Evolutionary conservation across 176 grass and related monocot species (phyloP), one percentile per base, ranked within the genome.

Genomic region (Triticum dicoccoides): DNA sequence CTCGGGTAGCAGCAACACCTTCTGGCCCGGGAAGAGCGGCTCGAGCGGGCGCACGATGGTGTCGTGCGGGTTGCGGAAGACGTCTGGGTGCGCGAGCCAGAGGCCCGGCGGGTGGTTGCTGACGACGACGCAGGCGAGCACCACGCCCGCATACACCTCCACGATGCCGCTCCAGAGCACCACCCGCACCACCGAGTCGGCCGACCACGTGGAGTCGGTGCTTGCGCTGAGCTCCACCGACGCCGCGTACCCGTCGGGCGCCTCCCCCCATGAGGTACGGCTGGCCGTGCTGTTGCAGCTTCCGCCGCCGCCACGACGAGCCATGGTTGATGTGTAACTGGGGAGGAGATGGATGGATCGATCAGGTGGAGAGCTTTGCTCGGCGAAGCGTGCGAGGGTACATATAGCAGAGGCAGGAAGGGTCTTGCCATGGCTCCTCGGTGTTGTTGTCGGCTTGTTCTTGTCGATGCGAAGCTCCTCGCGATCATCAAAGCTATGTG

Each of bases 21-120:
- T 94, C 49, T 94, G 89, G 35, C 92, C 92, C 0, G 92, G 92
- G 24, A 94, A 81, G 3, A 94, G 92, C 23, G 71, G 77, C 61
- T 91, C 87, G 7, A 62, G 68, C 3, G 87, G 89, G 4, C 76
- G 17, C 3, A 91, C 58, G 5, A 86, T 29, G 11, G 92, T 88
- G 35, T 69, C 84, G 37, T 87, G 89, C 15, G 92, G 92, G 71
- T 86, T 89, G 4, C 73, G 82, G 87, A 94, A 94, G 2, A 94
- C 87, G 39, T 94, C 29, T 29, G 29, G 29, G 29, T 29, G 29
- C 29, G 29, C 29, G 29, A 29, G 29, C 1, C 29, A 29, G 29
- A 29, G 29, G 29, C 29, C 29, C 29, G 29, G 29, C 29, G 29
- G 29, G 29, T 29, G 29, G 29, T 29, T 29, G 29, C 2, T 29